Percentiles rank a stretch among this genome's conserved stretches.
Evolutionary conservation across 2,329 filamentous ascomycete species (phyloP).

Genomic region (Dactylellina sp.): DNA sequence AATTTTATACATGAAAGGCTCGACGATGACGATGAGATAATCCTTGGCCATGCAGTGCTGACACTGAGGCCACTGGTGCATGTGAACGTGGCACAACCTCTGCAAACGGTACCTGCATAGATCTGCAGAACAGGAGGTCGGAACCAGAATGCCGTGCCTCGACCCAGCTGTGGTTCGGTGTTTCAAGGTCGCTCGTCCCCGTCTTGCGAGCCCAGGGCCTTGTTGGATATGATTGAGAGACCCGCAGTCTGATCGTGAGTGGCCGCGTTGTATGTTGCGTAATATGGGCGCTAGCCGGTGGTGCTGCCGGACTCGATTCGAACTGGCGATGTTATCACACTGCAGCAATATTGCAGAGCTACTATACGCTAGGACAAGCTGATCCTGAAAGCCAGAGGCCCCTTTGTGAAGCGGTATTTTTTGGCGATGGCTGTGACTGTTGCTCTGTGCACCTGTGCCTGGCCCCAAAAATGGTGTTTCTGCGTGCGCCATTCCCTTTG

Average conservation of each 20-base stretch:
- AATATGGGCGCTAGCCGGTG: constrained; percentile 36
- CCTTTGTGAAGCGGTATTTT: constrained; percentile 46
- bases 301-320: constrained; percentile 14
- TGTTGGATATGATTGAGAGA: constrained; percentile 1
- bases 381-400: neutral
- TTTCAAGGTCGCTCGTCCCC: constrained; percentile 9
- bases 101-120: constrained; percentile 56
- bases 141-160: constrained; percentile 19
- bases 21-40: constrained; percentile 34
- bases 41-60: constrained; percentile 31
- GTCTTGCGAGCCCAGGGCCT: no score
- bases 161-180: constrained; percentile 12
- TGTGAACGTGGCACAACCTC: constrained; percentile 52
- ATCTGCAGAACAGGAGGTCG: constrained; percentile 18
- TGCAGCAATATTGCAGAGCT: neutral
- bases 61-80: constrained; percentile 30
- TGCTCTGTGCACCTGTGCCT: no score
- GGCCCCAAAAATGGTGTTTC: constrained; percentile 4
- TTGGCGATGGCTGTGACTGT: constrained; percentile 24
- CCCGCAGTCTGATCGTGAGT: constrained; percentile 18
- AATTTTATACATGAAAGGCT: neutral
- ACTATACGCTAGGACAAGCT: neutral
- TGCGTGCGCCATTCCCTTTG: constrained; percentile 44
- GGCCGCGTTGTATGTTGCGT: constrained; percentile 51
- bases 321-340: neutral